Evolutionary conservation across 169 alveolate species (phyloP), one percentile per base, ranked within the genome.

Genomic region (Babesia ovata): DNA sequence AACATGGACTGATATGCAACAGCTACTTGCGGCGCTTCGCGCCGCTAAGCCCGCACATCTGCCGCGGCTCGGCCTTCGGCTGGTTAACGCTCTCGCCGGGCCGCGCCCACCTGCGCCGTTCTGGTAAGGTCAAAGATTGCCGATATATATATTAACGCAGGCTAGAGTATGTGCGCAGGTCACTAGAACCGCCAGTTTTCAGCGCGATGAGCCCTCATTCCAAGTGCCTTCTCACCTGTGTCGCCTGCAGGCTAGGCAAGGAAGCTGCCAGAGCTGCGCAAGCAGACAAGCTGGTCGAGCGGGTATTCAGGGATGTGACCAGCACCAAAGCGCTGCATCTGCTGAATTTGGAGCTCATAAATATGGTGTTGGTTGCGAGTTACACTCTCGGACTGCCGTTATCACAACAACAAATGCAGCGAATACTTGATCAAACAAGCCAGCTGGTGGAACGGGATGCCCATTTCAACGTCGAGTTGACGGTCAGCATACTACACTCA

Each of bases 41-140:
- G 76, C 75, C 49, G 58, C 85, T 22, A 81, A 12, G 67, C 63
- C 75, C 24, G 77, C 84, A 36, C 79, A 81, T 21, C 71, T 81
- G 28, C 88, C 88, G n/a, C 74, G 62, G 45, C 67, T 81, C 13
- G 88, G 88, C 29, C 72, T 81, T 21, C 63, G 88, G 63, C 66
- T 71, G 33, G 85, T 57, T 26, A 81, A 72, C 50, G 62, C 69
- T 21, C 79, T 81, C 46, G 74, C 60, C 39, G 69, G 65, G 16
- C 77, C 74, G 57, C 56, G 65, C 33, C 79, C 88, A 1, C 71
- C 88, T 24, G 50, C 54, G 45, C 79, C 72, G 60, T 81, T 81
- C 42, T 81, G 88, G 87, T 79, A 79, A 58, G 28, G 63, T 49
- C 26, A 21, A 22, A 12, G 24, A 10, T 8, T 45, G 62, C 42